Evolutionary conservation across 164 flowering plant species (phyloP).

Genomic region (Aristolochia fimbriata): DNA sequence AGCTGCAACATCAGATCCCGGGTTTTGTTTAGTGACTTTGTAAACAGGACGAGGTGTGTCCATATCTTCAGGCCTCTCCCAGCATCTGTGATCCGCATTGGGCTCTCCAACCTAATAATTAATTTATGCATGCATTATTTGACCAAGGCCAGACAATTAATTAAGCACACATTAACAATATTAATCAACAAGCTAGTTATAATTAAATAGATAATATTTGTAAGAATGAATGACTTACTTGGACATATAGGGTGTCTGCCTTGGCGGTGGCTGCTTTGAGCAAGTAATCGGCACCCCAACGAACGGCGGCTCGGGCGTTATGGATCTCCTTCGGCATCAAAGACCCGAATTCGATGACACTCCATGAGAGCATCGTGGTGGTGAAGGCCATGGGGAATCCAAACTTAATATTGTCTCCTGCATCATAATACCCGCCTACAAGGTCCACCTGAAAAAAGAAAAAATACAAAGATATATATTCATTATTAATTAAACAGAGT

Average conservation of each 20-base stretch:
- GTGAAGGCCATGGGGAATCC: constrained; percentile 87
- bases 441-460: constrained; percentile 42
- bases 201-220: too few relatives aligned
- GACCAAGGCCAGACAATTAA: too few relatives aligned
- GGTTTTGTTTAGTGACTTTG: constrained; percentile 12
- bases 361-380: constrained; percentile 67
- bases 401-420: constrained; percentile 77
- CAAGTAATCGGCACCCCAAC: constrained; percentile 74
- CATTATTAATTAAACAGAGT: too few relatives aligned
- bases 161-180: too few relatives aligned
- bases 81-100: constrained; percentile 56
- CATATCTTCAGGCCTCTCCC: constrained; percentile 88
- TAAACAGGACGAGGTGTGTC: constrained; percentile 33
- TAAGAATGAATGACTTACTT: not conserved
- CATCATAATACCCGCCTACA: constrained; percentile 82
- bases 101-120: constrained; percentile 68
- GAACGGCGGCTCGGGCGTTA: constrained; percentile 44
- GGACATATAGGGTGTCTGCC: constrained; percentile 1
- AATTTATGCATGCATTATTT: too few relatives aligned
- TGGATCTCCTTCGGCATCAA: constrained; percentile 37
- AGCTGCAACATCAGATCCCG: constrained; percentile 66
- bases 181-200: too few relatives aligned
- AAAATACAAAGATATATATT: too few relatives aligned
- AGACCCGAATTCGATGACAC: constrained; percentile 45
- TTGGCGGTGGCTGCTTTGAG: constrained; percentile 29